A percentile compares a stretch with the other conserved stretches of the same genome.
Conservation (phyloP, 2,329 filamentous ascomycete genomes). For the Cladosporium halotolerans region DNA sequence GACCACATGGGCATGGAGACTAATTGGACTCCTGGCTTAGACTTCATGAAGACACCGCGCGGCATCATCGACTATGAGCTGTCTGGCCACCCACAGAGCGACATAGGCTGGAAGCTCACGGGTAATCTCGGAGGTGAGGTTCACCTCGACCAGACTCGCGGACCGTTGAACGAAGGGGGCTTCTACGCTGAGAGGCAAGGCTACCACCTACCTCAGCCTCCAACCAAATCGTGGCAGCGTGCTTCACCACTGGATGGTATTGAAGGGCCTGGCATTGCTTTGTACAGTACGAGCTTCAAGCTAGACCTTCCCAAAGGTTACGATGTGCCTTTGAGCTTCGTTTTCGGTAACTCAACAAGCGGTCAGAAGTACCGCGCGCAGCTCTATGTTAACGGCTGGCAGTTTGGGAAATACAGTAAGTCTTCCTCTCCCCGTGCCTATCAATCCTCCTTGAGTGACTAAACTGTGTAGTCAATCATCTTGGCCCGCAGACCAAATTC, state of each 20-base stretch:
- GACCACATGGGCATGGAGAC: slow-evolving; percentile 69
- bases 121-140: slow-evolving; percentile 62
- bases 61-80: slow-evolving; percentile 59
- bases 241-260: slow-evolving; percentile 41
- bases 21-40: slow-evolving; percentile 53
- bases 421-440: neutral
- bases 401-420: slow-evolving; percentile 56
- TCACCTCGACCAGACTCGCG: slow-evolving; percentile 54
- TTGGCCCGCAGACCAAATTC: slow-evolving; percentile 63
- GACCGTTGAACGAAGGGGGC: slow-evolving; percentile 62
- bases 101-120: slow-evolving; percentile 59
- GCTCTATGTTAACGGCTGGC: slow-evolving; percentile 70
- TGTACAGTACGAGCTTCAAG: slow-evolving; percentile 52
- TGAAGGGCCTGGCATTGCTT: slow-evolving; percentile 47
- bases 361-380: slow-evolving; percentile 49
- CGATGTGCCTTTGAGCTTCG: slow-evolving; percentile 57
- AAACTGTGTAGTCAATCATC: slow-evolving; percentile 44
- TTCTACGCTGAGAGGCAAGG: slow-evolving; percentile 60
- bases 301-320: slow-evolving; percentile 51
- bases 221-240: slow-evolving; percentile 38
- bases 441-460: neutral
- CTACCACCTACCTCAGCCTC: slow-evolving; percentile 53
- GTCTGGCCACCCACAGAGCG: slow-evolving; percentile 39
- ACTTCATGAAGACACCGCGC: slow-evolving; percentile 57
- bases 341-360: slow-evolving; percentile 37